Evolutionary conservation across 2,329 filamentous ascomycete genomes (phyloP), one percentile per base, ranked within the genome.

Genomic region (Malbranchea cinnamomea): DNA sequence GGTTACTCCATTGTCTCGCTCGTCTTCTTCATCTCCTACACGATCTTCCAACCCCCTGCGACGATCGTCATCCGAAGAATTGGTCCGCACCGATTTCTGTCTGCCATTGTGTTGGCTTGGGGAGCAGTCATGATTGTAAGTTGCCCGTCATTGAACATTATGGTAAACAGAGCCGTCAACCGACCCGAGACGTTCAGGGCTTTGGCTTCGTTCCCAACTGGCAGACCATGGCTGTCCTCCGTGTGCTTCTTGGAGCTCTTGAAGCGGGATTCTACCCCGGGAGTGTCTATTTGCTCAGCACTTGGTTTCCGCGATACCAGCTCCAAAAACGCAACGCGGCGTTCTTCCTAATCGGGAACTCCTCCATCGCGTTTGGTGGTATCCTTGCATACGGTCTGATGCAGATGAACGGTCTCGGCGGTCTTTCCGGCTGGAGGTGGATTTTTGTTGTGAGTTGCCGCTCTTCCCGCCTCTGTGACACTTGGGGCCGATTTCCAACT

Each of bases 21-120:
- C 20, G 62, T 81, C 44, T 83, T 83, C 59, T 83, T 82, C 60
- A 63, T 79, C 40, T 68, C 75, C 1, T 84, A 83, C 49, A 67
- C 77, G 37, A 30, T 79, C 29, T 76, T 81, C 37, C 77, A 84
- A 46, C 71, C 76, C 0, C 75, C 75, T 0, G 76, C 76, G 2
- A 82, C 78, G 0, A 56, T 82, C 23, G 51, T 81, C 19, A 64
- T 78, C 28, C 72, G 78, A 20, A 71, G 71, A 43, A 43, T 83
- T 29, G 78, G 78, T 0, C 50, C 51, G 2, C 44, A 46, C 5
- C 31, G 37, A 11, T 52, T 52, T 29, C 32, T 54, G 10, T 33
- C 46, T 0, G 28, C 31, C 4, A 50, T 50, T 10, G 41, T 42
- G 5, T 12, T 46, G 6, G 14, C 38, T 6, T 46, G 43, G 43